These are phyloP conservation scores for Brassica napus DNA, from an alignment of 345 rosid genomes.

Conservation along the genomic window DNA sequence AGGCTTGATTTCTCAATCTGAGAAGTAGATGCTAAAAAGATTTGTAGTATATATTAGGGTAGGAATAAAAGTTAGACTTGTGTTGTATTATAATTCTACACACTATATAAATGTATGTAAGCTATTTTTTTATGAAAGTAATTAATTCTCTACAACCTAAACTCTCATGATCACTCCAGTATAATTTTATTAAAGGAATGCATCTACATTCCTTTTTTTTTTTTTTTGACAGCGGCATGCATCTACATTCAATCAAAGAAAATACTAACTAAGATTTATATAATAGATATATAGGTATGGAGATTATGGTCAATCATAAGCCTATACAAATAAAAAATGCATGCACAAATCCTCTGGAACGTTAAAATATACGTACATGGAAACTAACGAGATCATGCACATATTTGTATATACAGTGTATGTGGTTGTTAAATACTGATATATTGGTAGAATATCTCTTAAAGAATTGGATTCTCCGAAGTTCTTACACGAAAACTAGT, in stretches of 20 bases:
- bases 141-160: background rate
- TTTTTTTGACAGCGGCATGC: background rate
- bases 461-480: background rate
- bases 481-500: constrained; percentile 19
- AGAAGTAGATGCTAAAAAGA: background rate
- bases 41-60: too few species aligned
- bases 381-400: constrained; percentile 30
- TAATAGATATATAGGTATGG: background rate
- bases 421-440: constrained; percentile 19
- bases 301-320: background rate
- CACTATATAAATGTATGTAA: background rate
- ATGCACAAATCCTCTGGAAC: background rate
- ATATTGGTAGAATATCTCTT: constrained; percentile 23
- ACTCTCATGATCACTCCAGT: background rate
- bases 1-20: background rate
- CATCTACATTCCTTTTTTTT: background rate
- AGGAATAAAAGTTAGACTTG: background rate
- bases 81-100: background rate
- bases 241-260: background rate
- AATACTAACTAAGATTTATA: background rate
- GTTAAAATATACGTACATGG: constrained; percentile 3
- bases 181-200: background rate
- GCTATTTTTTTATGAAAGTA: background rate
- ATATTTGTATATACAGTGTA: background rate
- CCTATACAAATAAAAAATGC: background rate